These are phyloP conservation scores for Hemerocallis citrina DNA, from an alignment of 106 monocot species.

Conservation along the genomic window DNA sequence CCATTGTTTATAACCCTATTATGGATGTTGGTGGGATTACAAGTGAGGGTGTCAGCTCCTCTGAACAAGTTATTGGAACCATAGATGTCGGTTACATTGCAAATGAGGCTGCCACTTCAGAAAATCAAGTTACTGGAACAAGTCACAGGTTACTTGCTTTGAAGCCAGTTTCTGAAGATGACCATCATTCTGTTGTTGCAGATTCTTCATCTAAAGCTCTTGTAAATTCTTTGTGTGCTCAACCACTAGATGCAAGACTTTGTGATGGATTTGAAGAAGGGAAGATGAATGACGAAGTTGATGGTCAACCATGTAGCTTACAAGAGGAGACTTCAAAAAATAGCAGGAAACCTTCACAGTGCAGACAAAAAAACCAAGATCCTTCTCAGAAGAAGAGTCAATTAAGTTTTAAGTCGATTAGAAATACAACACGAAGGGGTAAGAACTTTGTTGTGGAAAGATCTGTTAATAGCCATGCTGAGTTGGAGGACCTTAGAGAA, in stretches of 20 bases:
- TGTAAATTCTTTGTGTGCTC: slow-evolving; percentile 2
- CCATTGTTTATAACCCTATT: slow-evolving; percentile 44
- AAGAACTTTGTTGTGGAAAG: slow-evolving; percentile 2
- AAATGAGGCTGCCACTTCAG: slow-evolving; percentile 15
- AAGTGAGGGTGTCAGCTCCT: slow-evolving; percentile 17
- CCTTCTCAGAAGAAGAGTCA: not conserved
- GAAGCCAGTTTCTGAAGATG: slow-evolving; percentile 11
- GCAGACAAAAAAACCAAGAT: slow-evolving; percentile 9
- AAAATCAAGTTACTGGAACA: slow-evolving; percentile 10
- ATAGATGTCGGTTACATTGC: slow-evolving; percentile 14
- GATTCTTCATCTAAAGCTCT: slow-evolving; percentile 8
- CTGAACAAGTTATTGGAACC: slow-evolving; percentile 12
- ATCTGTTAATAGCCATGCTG: slow-evolving; percentile 4
- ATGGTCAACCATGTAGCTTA: slow-evolving; percentile 1
- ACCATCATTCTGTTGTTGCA: slow-evolving; percentile 10
- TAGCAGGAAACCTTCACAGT: slow-evolving; percentile 8
- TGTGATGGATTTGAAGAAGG: not conserved
- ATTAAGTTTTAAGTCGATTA: slow-evolving; percentile 9
- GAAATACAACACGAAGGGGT: slow-evolving; percentile 12
- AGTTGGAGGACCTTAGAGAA: slow-evolving; percentile 9
- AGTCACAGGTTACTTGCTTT: slow-evolving; percentile 9
- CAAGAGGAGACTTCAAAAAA: slow-evolving; percentile 6
- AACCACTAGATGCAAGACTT: not conserved
- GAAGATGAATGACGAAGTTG: slow-evolving; percentile 8
- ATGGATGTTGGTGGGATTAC: slow-evolving; percentile 15